These are phyloP conservation scores for Teunomyces atbi DNA, from an alignment of 805 yeast genomes.

Conservation along the genomic window DNA sequence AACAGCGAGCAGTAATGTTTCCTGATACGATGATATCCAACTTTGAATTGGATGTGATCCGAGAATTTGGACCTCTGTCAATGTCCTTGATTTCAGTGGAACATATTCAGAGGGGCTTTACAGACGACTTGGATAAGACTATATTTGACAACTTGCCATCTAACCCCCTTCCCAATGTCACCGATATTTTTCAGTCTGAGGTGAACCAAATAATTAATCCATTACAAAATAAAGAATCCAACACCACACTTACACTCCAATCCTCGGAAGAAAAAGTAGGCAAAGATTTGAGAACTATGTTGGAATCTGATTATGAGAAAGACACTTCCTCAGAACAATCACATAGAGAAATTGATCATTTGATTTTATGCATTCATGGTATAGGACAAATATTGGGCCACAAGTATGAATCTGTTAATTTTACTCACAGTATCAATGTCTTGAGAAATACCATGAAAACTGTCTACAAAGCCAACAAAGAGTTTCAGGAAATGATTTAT, in stretches of 20 bases:
- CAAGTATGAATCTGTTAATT: conserved; percentile 76
- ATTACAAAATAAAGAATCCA: conserved; percentile 11
- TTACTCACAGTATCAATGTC: conserved; percentile 77
- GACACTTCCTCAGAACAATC: conserved; percentile 19
- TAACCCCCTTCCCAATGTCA: conserved; percentile 31
- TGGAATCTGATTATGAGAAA: conserved; percentile 50
- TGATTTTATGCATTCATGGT: conserved; percentile 90
- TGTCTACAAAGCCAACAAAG: conserved; percentile 41
- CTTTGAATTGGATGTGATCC: conserved; percentile 35
- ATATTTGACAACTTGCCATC: conserved; percentile 31
- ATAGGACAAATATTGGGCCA: conserved; percentile 87
- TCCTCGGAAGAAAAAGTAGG: conserved; percentile 8
- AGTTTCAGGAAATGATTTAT: conserved; percentile 35
- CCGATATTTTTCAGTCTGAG: conserved; percentile 33
- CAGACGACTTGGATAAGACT: conserved; percentile 29
- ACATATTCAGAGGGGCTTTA: conserved; percentile 51
- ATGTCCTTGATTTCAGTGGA: conserved; percentile 43
- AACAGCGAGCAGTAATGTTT: conserved; percentile 45
- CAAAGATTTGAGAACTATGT: conserved; percentile 40
- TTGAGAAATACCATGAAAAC: conserved; percentile 57
- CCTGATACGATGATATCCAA: conserved; percentile 42
- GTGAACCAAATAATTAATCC: conserved; percentile 19
- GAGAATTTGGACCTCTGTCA: conserved; percentile 33
- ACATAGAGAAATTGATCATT: conserved; percentile 49
- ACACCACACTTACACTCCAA: conserved; percentile 9